Conservation (phyloP, 1,139 yeast species). For the Sugiyamaella castrensis region DNA sequence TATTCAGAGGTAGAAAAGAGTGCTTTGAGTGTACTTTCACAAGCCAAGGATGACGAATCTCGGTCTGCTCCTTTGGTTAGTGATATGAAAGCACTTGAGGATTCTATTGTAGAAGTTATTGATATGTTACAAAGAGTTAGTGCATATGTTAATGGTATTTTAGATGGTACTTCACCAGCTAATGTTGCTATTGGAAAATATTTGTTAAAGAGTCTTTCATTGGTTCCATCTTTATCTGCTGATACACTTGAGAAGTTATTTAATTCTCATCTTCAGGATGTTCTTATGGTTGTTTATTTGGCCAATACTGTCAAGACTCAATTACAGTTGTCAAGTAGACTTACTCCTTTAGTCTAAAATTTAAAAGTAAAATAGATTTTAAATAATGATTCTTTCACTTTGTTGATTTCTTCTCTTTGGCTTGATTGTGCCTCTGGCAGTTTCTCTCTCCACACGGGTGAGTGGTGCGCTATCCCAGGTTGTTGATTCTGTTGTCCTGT, state of each 20-base stretch:
- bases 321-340: slow-evolving; percentile 72
- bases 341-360: slow-evolving; percentile 50
- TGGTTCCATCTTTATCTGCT: slow-evolving; percentile 60
- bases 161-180: slow-evolving; percentile 47
- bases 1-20: slow-evolving; percentile 56
- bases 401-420: not conserved
- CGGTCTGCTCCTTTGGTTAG: slow-evolving; percentile 38
- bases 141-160: slow-evolving; percentile 47
- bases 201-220: slow-evolving; percentile 60
- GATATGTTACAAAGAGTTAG: slow-evolving; percentile 54
- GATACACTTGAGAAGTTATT: slow-evolving; percentile 60
- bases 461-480: too few species aligned
- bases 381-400: slow-evolving; percentile 7
- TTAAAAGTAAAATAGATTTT: not conserved
- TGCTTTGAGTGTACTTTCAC: slow-evolving; percentile 37
- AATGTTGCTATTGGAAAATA: slow-evolving; percentile 55
- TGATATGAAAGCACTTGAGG: slow-evolving; percentile 51
- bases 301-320: slow-evolving; percentile 86
- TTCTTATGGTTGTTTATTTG: slow-evolving; percentile 77
- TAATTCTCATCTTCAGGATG: slow-evolving; percentile 75
- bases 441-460: too few species aligned
- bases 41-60: slow-evolving; percentile 38
- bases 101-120: slow-evolving; percentile 55
- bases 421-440: not conserved
- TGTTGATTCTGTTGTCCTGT: too few species aligned